Evolutionary conservation across 129 eudicot genomes (phyloP).

Genomic region (Artemisia argyi): DNA sequence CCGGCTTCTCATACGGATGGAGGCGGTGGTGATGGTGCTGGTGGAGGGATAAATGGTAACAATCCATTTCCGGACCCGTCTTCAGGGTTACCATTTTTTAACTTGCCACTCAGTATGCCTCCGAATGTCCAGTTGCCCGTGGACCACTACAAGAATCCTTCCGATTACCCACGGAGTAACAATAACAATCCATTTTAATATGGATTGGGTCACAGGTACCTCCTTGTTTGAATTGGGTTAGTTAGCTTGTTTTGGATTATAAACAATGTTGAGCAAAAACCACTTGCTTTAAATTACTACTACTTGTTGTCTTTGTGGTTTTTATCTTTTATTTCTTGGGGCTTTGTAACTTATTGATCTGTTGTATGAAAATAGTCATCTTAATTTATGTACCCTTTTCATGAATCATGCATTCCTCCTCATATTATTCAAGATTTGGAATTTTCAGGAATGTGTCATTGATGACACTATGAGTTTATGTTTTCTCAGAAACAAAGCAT

Average conservation of each 20-base stretch:
- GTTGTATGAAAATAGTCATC: constrained; percentile 25
- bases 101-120: constrained; percentile 42
- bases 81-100: constrained; percentile 47
- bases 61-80: constrained; percentile 48
- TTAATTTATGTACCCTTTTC: constrained; percentile 17
- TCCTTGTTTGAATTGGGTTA: constrained; percentile 34
- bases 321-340: constrained; percentile 14
- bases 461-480: constrained; percentile 37
- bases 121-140: constrained; percentile 41
- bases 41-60: constrained; percentile 31
- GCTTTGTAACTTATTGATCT: constrained; percentile 34
- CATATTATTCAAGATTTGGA: constrained; percentile 17
- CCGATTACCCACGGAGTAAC: constrained; percentile 28
- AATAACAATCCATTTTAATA: constrained; percentile 34
- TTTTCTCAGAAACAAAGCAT: constrained; percentile 29
- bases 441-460: constrained; percentile 35
- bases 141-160: constrained; percentile 25
- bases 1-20: constrained; percentile 16
- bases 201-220: constrained; percentile 29
- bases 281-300: constrained; percentile 28
- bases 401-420: constrained; percentile 6
- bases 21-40: constrained; percentile 16
- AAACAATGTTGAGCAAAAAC: constrained; percentile 25
- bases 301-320: constrained; percentile 12
- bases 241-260: constrained; percentile 34